phyloP scores from a whole-genome alignment of 2,329 filamentous ascomycete species.

The Phialophora chinensis region DNA sequence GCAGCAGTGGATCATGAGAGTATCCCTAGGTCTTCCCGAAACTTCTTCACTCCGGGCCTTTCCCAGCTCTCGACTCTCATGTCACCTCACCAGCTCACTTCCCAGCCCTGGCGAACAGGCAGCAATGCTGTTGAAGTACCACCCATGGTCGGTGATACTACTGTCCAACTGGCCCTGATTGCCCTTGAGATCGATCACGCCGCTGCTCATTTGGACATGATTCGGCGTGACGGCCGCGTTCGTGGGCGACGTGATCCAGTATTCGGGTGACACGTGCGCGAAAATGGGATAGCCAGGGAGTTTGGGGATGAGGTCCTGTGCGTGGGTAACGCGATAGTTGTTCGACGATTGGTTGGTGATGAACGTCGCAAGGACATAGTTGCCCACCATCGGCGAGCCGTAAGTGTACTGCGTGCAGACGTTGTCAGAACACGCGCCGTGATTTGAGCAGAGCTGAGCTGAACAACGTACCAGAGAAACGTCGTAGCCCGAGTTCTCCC shows the following conservation, averaged over 20 bases:
- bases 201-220: conserved; percentile 45
- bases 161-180: conserved; percentile 44
- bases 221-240: conserved; percentile 42
- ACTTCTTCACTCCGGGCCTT: no score
- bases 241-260: conserved; percentile 48
- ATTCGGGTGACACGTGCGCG: conserved; percentile 49
- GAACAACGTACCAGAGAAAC: conserved; percentile 50
- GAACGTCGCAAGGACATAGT: conserved; percentile 46
- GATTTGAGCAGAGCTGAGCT: neutral
- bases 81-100: conserved; percentile 1
- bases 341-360: conserved; percentile 46
- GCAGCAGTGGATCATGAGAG: no score
- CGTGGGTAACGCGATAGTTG: conserved; percentile 49
- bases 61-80: no score
- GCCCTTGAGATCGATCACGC: conserved; percentile 44
- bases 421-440: conserved; percentile 9
- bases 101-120: conserved; percentile 27
- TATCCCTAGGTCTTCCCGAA: no score
- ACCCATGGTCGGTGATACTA: conserved; percentile 44
- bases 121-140: conserved; percentile 44
- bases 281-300: conserved; percentile 46
- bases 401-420: conserved; percentile 48
- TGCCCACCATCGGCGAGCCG: conserved; percentile 52
- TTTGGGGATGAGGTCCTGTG: conserved; percentile 48
- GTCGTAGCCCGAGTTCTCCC: conserved; percentile 47